These are phyloP conservation scores for Ulmus americana DNA, from an alignment of 331 rosid species.

Conservation along the genomic window DNA sequence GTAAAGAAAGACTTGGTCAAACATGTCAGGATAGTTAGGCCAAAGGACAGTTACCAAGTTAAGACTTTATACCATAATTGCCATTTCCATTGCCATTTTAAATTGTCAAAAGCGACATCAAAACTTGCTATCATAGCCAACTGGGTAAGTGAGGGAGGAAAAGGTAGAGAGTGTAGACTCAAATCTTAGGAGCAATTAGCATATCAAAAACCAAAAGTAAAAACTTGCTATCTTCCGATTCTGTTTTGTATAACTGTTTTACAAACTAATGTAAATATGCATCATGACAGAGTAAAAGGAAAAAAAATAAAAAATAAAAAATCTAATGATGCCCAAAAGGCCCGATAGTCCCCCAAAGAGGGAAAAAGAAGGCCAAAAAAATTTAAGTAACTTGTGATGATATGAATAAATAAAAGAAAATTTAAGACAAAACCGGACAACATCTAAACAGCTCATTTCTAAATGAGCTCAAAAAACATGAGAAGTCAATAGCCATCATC, in stretches of 20 bases:
- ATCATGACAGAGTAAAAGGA: slow-evolving; percentile 8
- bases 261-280: slow-evolving; percentile 18
- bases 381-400: not conserved
- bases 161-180: no score
- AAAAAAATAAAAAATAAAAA: not conserved
- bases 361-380: slow-evolving; percentile 11
- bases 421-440: slow-evolving; percentile 24
- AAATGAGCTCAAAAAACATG: slow-evolving; percentile 24
- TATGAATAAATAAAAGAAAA: slow-evolving; percentile 1
- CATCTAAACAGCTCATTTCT: slow-evolving; percentile 20
- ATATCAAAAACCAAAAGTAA: not conserved
- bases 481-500: slow-evolving; percentile 26
- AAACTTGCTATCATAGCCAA: no score
- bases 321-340: slow-evolving; percentile 18
- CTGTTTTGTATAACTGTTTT: slow-evolving; percentile 17
- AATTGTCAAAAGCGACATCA: no score
- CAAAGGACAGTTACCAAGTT: no score
- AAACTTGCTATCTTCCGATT: slow-evolving; percentile 5
- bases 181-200: no score
- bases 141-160: no score
- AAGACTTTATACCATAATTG: no score
- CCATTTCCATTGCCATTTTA: no score
- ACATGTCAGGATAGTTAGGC: no score
- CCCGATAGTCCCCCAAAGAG: not conserved
- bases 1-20: no score